Conservation (phyloP, 2,329 filamentous ascomycete genomes). For the Scedosporium boydii region DNA sequence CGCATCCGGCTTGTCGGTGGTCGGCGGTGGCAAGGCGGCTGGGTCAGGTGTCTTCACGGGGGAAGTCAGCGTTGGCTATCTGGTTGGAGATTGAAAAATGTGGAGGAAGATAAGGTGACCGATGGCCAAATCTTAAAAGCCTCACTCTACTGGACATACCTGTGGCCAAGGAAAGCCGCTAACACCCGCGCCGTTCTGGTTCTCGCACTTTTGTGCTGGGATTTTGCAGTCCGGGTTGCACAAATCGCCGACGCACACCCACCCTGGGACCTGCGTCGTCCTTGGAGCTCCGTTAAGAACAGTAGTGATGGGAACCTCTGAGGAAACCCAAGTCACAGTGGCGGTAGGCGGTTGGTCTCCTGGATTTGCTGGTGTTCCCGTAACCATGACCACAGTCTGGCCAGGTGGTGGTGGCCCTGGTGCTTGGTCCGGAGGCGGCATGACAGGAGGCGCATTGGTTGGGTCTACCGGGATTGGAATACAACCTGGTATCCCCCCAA, state of each 20-base stretch:
- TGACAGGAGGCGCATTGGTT: too few relatives aligned
- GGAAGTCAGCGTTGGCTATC: neutral
- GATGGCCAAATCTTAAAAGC: too few relatives aligned
- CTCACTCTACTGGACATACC: neutral
- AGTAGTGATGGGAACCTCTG: neutral
- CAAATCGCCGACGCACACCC: neutral
- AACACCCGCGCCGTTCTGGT: neutral
- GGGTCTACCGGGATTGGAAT: neutral
- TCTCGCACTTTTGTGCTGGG: neutral
- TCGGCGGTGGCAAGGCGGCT: neutral
- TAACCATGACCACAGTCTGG: neutral
- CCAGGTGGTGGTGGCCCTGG: neutral
- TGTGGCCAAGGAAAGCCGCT: neutral
- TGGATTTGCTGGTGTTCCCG: neutral
- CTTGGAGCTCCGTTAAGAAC: neutral
- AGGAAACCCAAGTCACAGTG: neutral
- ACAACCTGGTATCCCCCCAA: neutral
- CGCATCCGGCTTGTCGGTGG: neutral
- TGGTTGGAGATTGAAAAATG: too few relatives aligned
- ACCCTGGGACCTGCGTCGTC: neutral
- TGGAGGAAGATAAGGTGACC: too few relatives aligned
- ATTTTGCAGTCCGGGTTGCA: neutral
- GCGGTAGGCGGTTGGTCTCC: neutral
- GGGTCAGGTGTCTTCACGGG: neutral
- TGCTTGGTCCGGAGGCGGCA: too few relatives aligned